Evolutionary conservation across 2,329 filamentous ascomycete genomes (phyloP), one percentile per base, ranked within the genome.

Genomic region (Colletotrichum siamense): DNA sequence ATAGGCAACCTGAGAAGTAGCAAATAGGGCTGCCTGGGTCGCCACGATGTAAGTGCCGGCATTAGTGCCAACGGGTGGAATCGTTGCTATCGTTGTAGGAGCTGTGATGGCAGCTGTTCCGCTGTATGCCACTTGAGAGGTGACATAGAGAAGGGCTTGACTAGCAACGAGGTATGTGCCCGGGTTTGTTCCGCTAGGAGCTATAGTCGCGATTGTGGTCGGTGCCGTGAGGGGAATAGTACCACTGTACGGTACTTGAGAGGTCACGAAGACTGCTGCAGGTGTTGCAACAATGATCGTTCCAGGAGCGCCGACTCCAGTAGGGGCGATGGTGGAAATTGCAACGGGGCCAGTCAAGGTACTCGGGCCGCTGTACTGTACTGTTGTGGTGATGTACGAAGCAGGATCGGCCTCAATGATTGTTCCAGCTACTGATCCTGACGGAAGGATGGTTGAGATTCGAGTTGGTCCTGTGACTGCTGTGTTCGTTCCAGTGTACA

Each of bases 31-130:
- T 5, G 72, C 75, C 5, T 67, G 71, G 8, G 39, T 62, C 8
- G 66, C 63, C 7, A 78, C 76, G 7, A 78, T n/a, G 8, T 73
- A 65, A 6, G 78, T 79, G 6, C 77, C 76, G 1, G 72, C 55
- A 1, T 39, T 65, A 5, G 62, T 77, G 2, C 77, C 77, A 6
- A 55, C 32, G 1, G 71, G 69, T 3, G 61, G 26, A 15, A 78
- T 61, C 3, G 73, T 78, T 3, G 66, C 62, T 7, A 77, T 52
- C 12, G 71, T 75, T 10, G 62, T 71, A 6, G 66, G 69, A 1
- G 15, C 66, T 2, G 75, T 71, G n/a, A 77, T 44, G 2, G 69
- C 22, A 6, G n/a, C 59, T 6, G 73, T 68, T 6, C 75, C 70
- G 12, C 39, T 55, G 71, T 70, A 75, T 10, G 39, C 12, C 10